Evolutionary conservation across 306 rosid species (phyloP), one percentile per base, ranked within the genome.

Genomic region (Leucaena leucocephala): DNA sequence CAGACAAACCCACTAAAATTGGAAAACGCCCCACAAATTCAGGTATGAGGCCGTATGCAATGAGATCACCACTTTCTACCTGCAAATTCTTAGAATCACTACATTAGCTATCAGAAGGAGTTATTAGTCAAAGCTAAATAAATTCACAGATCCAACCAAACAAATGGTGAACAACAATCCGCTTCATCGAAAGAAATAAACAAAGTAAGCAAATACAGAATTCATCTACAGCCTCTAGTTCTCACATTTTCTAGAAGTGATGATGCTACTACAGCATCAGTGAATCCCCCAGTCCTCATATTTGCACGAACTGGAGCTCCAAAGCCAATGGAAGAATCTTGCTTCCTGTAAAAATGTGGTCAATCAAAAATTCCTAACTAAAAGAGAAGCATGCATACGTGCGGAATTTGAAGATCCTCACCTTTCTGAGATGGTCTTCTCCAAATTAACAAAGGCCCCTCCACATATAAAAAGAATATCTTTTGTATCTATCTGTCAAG

Each of bases 11-110:
- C 82, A 84, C 91, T 79, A 91, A 84, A 72, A 91, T 81, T 3
- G 96, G 96, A 65, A 89, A 88, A 42, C 96, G 90, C 21, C 96
- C 96, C 80, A 86, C 88, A 76, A 91, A 91, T 83, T 91, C 96
- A 43, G 93, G 96, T 76, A 91, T 86, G 72, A 91, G 89, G 65
- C 96, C 96, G 76, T 89, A 87, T 1, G 93, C 86, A 87, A 84
- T 78, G 64, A 91, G 91, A 83, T 91, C 93, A 17, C 80, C 87
- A 80, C 90, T 90, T 76, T 90, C 91, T 66, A 90, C 95, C 95
- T 90, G 67, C 83, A 85, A 81, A 78, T 74, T 52, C 75, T 68
- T 40, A 46, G 59, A 83, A 67, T 39, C 72, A 70, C 72, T 57
- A 35, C 59, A 45, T 78, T 63, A 38, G 82, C 66, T 19, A 84